Conservation (phyloP, 2,329 filamentous ascomycete genomes). For the Pyricularia sp. region DNA sequence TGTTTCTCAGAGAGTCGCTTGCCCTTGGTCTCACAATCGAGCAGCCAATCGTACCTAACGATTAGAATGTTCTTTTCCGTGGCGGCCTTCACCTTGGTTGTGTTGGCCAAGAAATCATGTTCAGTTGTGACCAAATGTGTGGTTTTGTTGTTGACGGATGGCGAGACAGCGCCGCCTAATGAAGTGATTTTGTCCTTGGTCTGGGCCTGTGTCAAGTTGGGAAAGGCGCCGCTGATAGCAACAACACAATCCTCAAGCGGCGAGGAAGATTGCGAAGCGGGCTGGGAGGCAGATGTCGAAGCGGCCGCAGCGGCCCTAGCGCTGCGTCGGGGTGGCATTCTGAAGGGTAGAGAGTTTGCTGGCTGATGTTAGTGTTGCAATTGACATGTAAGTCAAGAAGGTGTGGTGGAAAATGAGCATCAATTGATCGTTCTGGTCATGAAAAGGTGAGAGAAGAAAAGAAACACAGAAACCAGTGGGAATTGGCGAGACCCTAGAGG, state of each 20-base stretch:
- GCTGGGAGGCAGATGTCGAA: slow-evolving; percentile 4
- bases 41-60: slow-evolving; percentile 48
- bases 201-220: slow-evolving; percentile 34
- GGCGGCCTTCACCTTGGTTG: slow-evolving; percentile 38
- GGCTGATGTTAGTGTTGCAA: background rate
- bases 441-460: background rate
- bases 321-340: slow-evolving; percentile 4
- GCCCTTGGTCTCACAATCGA: slow-evolving; percentile 34
- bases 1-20: slow-evolving; percentile 22
- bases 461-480: background rate
- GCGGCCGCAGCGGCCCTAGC: slow-evolving; percentile 3
- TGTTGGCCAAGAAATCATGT: slow-evolving; percentile 34
- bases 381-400: background rate
- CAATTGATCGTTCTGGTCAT: background rate
- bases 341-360: background rate
- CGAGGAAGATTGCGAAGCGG: slow-evolving; percentile 9
- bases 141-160: slow-evolving; percentile 32
- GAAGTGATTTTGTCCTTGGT: slow-evolving; percentile 31
- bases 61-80: slow-evolving; percentile 35
- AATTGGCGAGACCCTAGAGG: background rate
- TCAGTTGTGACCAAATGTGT: slow-evolving; percentile 46
- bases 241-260: slow-evolving; percentile 37
- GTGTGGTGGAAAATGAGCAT: background rate
- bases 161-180: slow-evolving; percentile 36
- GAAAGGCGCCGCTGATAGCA: slow-evolving; percentile 48